Base-by-base conservation (phyloP, 2,329 filamentous ascomycete genomes). In the Didymella glomerata region DNA sequence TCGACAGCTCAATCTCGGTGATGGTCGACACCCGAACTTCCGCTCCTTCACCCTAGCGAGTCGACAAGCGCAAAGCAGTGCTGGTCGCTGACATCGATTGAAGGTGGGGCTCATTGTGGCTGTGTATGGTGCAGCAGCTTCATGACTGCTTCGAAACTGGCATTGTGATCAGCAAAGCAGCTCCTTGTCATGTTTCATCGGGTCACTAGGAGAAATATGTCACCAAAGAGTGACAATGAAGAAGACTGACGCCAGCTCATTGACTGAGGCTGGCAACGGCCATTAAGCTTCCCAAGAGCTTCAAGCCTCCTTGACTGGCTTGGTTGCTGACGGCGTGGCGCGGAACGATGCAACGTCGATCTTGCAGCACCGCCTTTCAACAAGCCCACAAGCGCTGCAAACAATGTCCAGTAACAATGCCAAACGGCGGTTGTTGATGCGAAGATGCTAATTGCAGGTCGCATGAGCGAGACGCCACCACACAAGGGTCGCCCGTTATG, bases 381-480 rank as follows among this genome's bases (percentile, higher is more conserved):
- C 48, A 30, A 28, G 36, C 13, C 40, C 38, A 42, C 38, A 54
- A 20, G 45, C 41, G 54, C 54, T 30, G 42, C 18, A 22, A 10
- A 48, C 24, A 22, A 38, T 10, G 14, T 47, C 16, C 50, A 42
- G 40, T 38, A 9, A 42, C 32, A 50, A 42, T 18, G 22, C 50
- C 20, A 50, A 34, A 41, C n/a, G 22, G 25, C 25, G 25, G 20
- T 40, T 5, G 44, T 42, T 54, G 50, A 46, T 11, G 38, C n/a
- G 16, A 14, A 11, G 16, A 40, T 49, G 56, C 32, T 50, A 50
- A 59, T 54, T 47, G 32, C 47, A 50, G 40, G 46, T 54, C 22
- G 50, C 56, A 54, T 42, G 50, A 59, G 50, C 46, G 56, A 54
- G 50, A 54, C 50, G 56, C 56, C 56, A 45, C 49, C 13, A 28